Base-by-base conservation (phyloP, 768 basidiomycete species). In the Lactarius tabidus region DNA sequence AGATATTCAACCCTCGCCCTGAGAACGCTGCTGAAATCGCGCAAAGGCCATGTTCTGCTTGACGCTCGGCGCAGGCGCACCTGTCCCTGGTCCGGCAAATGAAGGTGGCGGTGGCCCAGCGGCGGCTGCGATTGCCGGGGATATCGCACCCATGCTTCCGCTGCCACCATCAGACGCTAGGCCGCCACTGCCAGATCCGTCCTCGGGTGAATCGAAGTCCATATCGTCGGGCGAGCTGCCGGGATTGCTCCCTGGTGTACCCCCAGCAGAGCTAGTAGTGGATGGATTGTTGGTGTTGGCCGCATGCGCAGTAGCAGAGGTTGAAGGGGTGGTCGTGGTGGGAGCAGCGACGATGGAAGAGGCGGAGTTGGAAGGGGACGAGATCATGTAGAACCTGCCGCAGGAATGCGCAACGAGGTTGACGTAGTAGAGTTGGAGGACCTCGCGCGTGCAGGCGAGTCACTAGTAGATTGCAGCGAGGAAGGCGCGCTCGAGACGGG, bases 401-500 rank as follows among this genome's bases (percentile, higher is more conserved):
- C 33, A 3, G 3, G 33, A 33, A 8, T 33, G 33, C 33, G 33
- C 8, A 8, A 33, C 33, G 33, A 33, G 8, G 33, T 33, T 33
- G 33, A 33, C 33, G 33, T 33, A 33, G 4, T 33, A 33, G 33
- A n/a, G n/a, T n/a, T n/a, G n/a, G n/a, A n/a, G n/a, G n/a, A n/a
- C n/a, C n/a, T n/a, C n/a, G n/a, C n/a, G n/a, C n/a, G n/a, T n/a
- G n/a, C n/a, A n/a, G 95, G 87, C 93, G 74, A 99, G 80, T 71
- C 88, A 84, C 97, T 96, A 99, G 72, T 97, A 93, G 64, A 97
- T 94, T 73, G 88, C 87, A 62, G 33, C 33, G 33, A 33, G 33
- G 75, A 99, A 95, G 76, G 98, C 96, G 75, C 92, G 82, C 79
- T 99, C 97, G 67, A 99, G 85, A 71, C 91, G 80, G 79, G 98